Evolutionary conservation across 75 land plant genomes (phyloP).

Genomic region (Chamaecyparis obtusa): DNA sequence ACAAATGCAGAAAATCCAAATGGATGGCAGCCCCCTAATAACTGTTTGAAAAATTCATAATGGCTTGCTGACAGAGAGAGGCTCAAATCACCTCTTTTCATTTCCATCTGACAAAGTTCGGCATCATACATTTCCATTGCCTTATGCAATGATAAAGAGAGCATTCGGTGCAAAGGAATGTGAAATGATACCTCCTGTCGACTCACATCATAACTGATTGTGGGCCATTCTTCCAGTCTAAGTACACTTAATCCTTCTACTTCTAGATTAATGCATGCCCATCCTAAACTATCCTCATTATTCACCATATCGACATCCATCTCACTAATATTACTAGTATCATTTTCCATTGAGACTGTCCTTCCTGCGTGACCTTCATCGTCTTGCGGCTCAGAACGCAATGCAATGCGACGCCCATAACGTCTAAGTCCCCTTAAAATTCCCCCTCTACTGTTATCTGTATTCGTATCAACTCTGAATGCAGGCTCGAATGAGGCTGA

Average conservation of each 20-base stretch:
- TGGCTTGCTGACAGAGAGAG: conserved; percentile 2
- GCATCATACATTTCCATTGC: conserved; percentile 40
- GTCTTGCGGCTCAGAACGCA: background rate
- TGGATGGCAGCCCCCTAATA: conserved; percentile 48
- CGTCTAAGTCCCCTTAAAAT: conserved; percentile 28
- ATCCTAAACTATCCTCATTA: background rate
- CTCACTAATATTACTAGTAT: background rate
- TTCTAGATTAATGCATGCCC: background rate
- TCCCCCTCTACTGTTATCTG: conserved; percentile 9
- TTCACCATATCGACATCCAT: background rate
- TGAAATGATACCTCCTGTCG: conserved; percentile 85
- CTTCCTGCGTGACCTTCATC: conserved; percentile 6
- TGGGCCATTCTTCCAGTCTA: conserved; percentile 59
- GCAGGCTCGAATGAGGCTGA: conserved; percentile 5
- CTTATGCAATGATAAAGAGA: conserved; percentile 64
- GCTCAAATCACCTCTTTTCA: background rate
- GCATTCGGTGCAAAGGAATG: conserved; percentile 86
- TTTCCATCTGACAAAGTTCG: conserved; percentile 15
- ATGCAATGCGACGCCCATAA: conserved; percentile 19
- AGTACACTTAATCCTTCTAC: conserved; percentile 28
- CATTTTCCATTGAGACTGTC: background rate
- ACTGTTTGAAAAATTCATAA: conserved; percentile 40
- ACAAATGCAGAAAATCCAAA: conserved; percentile 71
- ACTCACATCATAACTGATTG: conserved; percentile 77
- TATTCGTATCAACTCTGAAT: conserved; percentile 11